Evolutionary conservation across 345 rosid genomes (phyloP).

Genomic region (Salix exigua): DNA sequence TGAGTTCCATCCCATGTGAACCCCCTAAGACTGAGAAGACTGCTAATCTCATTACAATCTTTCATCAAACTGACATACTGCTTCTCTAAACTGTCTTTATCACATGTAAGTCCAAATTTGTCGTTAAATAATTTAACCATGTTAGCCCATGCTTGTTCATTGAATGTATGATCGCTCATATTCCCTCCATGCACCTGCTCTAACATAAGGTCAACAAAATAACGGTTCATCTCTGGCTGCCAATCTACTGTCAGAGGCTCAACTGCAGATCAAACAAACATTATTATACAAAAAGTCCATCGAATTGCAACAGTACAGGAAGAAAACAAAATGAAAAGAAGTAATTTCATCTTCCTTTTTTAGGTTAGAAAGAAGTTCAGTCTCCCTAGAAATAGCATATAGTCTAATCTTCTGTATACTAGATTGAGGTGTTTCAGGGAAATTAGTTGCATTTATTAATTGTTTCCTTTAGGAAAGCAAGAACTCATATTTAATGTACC

Average conservation of each 20-base stretch:
- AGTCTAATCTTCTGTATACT: too few species aligned
- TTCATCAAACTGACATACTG: conserved; percentile 57
- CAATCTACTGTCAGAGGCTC: conserved; percentile 43
- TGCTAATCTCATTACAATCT: conserved; percentile 50
- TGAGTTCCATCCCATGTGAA: conserved; percentile 62
- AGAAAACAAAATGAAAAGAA: too few species aligned
- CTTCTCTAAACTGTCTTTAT: conserved; percentile 47
- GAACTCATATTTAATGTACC: not conserved
- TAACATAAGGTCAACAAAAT: conserved; percentile 55
- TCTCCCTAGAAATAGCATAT: too few species aligned
- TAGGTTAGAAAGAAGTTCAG: too few species aligned
- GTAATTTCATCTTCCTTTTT: too few species aligned
- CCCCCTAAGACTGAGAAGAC: conserved; percentile 45
- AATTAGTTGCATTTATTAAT: too few species aligned
- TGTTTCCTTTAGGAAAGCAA: not conserved
- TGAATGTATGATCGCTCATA: conserved; percentile 40
- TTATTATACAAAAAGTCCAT: not conserved
- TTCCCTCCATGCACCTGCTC: conserved; percentile 46
- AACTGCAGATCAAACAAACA: conserved; percentile 27
- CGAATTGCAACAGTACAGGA: too few species aligned
- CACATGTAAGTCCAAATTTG: conserved; percentile 44
- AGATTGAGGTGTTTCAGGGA: too few species aligned
- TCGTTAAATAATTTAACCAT: conserved; percentile 52
- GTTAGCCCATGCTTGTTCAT: conserved; percentile 56
- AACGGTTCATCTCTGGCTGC: conserved; percentile 52